Conservation (phyloP, 805 yeast species). For the Kuraishia borneana region DNA sequence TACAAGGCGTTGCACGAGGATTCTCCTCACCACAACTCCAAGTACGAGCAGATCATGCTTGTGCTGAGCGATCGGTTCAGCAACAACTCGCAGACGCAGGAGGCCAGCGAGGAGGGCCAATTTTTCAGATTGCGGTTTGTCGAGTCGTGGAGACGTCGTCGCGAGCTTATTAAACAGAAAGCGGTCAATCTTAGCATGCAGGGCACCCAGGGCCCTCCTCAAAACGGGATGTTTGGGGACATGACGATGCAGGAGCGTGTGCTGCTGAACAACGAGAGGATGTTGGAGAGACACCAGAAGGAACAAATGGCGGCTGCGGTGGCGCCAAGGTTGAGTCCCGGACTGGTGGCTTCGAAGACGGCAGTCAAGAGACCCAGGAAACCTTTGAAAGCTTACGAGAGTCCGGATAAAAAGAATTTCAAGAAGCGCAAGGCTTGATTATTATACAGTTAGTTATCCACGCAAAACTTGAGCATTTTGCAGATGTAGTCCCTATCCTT, state of each 20-base stretch:
- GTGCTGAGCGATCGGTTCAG: slow-evolving; percentile 39
- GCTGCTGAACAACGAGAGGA: slow-evolving; percentile 15
- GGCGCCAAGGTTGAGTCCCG: slow-evolving; percentile 13
- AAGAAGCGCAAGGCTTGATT: background rate
- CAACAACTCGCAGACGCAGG: slow-evolving; percentile 25
- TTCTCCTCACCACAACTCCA: slow-evolving; percentile 63
- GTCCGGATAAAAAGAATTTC: background rate
- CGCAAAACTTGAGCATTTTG: slow-evolving; percentile 23
- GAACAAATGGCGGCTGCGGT: slow-evolving; percentile 21
- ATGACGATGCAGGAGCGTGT: slow-evolving; percentile 17
- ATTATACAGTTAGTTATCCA: slow-evolving; percentile 1
- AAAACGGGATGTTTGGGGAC: slow-evolving; percentile 14
- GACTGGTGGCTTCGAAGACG: background rate
- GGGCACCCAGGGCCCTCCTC: slow-evolving; percentile 1
- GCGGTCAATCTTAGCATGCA: slow-evolving; percentile 13
- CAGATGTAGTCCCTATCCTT: slow-evolving; percentile 52
- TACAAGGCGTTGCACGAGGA: slow-evolving; percentile 48
- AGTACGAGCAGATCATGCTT: slow-evolving; percentile 86
- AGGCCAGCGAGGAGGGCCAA: slow-evolving; percentile 30
- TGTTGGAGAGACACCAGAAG: slow-evolving; percentile 17
- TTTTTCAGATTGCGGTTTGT: slow-evolving; percentile 82
- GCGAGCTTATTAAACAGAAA: slow-evolving; percentile 39
- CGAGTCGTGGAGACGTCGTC: slow-evolving; percentile 72
- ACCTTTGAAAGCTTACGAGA: background rate
- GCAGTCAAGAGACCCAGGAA: background rate